Conservation (phyloP, 129 eudicot species). For the Deinandra increscens region DNA sequence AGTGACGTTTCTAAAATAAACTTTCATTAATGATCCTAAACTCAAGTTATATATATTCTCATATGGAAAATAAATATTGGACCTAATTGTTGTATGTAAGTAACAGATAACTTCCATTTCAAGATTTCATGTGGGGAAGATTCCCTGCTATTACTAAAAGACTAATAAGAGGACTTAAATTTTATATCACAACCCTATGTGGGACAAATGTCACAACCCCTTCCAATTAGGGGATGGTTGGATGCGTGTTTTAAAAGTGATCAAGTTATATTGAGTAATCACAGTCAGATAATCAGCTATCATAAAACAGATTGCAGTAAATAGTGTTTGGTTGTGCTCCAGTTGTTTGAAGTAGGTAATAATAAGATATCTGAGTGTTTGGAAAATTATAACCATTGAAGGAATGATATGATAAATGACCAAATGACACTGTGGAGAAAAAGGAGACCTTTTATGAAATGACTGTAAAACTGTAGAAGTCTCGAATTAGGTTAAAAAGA, state of each 20-base stretch:
- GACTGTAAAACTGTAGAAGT: not conserved
- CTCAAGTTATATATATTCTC: not conserved
- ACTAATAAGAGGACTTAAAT: not conserved
- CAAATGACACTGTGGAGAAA: not conserved
- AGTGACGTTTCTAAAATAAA: not conserved
- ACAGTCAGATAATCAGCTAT: not conserved
- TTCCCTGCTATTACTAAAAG: not conserved
- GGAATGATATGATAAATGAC: not conserved
- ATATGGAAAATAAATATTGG: not conserved
- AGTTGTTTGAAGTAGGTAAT: not conserved
- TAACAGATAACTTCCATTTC: slow-evolving; percentile 1
- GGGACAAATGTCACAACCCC: not conserved
- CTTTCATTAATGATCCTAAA: not conserved
- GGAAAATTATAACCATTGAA: not conserved
- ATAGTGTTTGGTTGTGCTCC: not conserved
- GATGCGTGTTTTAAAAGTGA: not conserved
- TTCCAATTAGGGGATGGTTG: not conserved
- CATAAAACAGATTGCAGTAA: not conserved
- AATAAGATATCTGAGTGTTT: too few relatives aligned
- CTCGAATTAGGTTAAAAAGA: not conserved
- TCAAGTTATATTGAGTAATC: not conserved
- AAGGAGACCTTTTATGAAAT: not conserved
- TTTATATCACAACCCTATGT: not conserved
- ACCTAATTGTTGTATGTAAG: not conserved
- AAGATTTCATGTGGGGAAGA: not conserved